Evolutionary conservation across 2,329 filamentous ascomycete species (phyloP).

Genomic region (Pseudogymnoascus sp.): DNA sequence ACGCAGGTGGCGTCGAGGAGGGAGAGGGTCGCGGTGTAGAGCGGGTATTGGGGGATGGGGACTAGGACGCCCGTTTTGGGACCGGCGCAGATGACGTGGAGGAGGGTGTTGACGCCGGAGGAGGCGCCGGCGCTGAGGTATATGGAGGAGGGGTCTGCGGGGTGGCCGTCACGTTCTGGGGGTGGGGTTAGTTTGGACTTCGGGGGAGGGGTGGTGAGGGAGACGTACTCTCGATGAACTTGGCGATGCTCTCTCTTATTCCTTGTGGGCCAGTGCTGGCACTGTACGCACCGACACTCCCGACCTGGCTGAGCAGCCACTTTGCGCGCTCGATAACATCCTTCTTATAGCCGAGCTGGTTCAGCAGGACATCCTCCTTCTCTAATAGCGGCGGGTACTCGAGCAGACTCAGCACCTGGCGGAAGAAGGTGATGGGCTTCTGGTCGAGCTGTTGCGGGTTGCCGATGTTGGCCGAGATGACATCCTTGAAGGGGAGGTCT

Average conservation of each 20-base stretch:
- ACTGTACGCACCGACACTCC: conserved; percentile 93
- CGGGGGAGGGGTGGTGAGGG: background rate
- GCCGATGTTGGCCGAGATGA: conserved; percentile 97
- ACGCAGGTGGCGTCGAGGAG: conserved; percentile 80
- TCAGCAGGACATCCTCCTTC: conserved; percentile 69
- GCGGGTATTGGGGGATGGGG: conserved; percentile 94
- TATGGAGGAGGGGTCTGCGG: conserved; percentile 70
- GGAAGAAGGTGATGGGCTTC: conserved; percentile 98
- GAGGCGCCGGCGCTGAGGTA: conserved; percentile 90
- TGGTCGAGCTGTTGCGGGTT: conserved; percentile 99
- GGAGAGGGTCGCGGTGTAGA: conserved; percentile 89
- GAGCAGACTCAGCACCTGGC: conserved; percentile 85
- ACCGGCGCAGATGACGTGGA: conserved; percentile 77
- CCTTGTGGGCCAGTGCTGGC: conserved; percentile 81
- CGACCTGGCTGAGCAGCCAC: conserved; percentile 71
- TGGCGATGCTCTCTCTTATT: conserved; percentile 82
- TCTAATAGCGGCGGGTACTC: conserved; percentile 84
- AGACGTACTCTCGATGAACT: conserved; percentile 75
- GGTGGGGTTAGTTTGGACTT: background rate
- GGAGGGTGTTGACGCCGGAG: conserved; percentile 85
- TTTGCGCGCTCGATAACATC: conserved; percentile 82
- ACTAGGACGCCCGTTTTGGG: conserved; percentile 77
- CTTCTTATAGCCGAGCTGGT: conserved; percentile 72
- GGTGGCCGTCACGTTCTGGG: conserved; percentile 74
- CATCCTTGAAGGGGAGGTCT: conserved; percentile 71